These are phyloP conservation scores for Arachis hypogaea DNA, from an alignment of 306 rosid species.

Conservation along the genomic window DNA sequence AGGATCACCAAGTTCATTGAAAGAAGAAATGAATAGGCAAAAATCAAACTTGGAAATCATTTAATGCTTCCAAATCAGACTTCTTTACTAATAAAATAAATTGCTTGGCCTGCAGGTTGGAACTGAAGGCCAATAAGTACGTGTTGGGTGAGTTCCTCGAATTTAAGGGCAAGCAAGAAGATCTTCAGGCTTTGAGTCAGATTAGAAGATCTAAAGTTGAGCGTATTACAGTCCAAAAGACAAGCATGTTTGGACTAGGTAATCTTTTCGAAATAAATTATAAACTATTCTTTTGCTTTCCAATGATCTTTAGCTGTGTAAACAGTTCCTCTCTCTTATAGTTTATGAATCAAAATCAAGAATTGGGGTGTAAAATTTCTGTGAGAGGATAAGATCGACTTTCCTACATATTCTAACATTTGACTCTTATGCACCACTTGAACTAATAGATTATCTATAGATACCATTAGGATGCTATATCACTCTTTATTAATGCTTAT, in stretches of 20 bases:
- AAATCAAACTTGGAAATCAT: background rate
- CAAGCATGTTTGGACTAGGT: conserved; percentile 96
- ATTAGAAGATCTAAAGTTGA: conserved; percentile 85
- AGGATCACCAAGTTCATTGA: conserved; percentile 14
- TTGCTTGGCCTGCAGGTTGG: conserved; percentile 62
- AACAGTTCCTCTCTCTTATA: background rate
- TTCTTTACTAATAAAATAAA: conserved; percentile 32
- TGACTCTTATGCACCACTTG: background rate
- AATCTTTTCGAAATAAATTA: conserved; percentile 39
- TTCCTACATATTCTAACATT: background rate
- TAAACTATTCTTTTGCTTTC: background rate
- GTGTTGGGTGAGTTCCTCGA: conserved; percentile 88
- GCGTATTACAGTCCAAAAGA: conserved; percentile 67
- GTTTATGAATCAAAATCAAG: conserved; percentile 13
- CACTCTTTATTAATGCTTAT: conserved; percentile 4
- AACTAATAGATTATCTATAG: too few relatives aligned
- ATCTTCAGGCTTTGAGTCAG: conserved; percentile 59
- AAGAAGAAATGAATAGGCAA: background rate
- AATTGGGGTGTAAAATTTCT: background rate
- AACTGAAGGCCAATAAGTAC: conserved; percentile 74
- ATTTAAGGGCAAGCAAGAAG: conserved; percentile 89
- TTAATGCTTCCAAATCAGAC: conserved; percentile 5
- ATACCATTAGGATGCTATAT: too few relatives aligned
- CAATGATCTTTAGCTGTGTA: conserved; percentile 11
- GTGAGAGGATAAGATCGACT: background rate